Evolutionary conservation across 2,329 filamentous ascomycete genomes (phyloP), one percentile per base, ranked within the genome.

Genomic region (Fusarium sambucinum): DNA sequence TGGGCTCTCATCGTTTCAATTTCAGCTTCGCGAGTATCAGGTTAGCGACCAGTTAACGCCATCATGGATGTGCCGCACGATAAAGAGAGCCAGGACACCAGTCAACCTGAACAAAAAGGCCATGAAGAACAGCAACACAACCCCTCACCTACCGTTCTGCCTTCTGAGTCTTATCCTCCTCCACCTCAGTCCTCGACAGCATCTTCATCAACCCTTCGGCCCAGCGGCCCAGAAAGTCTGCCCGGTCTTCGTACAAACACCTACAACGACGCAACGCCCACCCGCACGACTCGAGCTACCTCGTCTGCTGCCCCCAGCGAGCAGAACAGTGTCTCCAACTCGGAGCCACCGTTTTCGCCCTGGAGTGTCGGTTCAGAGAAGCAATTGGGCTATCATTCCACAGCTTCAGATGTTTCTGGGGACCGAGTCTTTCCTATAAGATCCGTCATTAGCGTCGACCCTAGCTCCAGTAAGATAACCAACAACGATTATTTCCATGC

Each of bases 371-470:
- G 74, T 37, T 83, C 82, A 3, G 83, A 84, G 30, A 78, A 70
- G 40, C 82, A 83, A 54, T 72, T 74, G 2, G 73, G 75, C 8
- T 64, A 76, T 38, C 74, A 64, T 23, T 79, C 77, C 4, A 68
- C 70, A 13, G 67, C 73, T 46, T 80, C 79, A n/a, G 79, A 80
- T 54, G 74, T 77, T 25, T 79, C 78, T 29, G 76, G 77, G 32
- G 85, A 94, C 73, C 86, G 91, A 55, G 90, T 95, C 7, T 95
- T 92, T 58, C 92, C 92, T n/a, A 91, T 95, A 32, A 87, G 91
- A 48, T 94, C 91, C n/a, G 89, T 92, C 42, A 83, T 95, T 25
- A 92, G 88, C 9, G 87, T 94, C 40, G 89, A 92, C 70, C 87
- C 87, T 9, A 55, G 61, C n/a, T 79, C 77, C 17, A 70, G 69